Conservation (phyloP, 768 basidiomycete species). For the Leccinum aurantiacum region DNA sequence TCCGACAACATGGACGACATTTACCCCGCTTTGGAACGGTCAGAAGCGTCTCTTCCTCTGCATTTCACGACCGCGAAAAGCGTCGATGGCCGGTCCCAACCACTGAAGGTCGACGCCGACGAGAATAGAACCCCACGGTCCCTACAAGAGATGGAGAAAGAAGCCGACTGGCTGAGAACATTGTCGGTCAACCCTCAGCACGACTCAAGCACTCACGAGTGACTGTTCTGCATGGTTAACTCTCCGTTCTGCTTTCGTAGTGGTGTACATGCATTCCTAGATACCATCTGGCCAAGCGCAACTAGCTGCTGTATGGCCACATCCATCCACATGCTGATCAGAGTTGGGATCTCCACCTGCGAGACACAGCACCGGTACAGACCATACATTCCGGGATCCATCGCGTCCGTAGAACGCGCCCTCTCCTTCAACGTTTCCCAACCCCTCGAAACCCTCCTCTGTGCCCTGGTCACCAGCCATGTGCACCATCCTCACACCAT, state of each 20-base stretch:
- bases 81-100: slow-evolving; percentile 29
- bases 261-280: slow-evolving; percentile 17
- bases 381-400: slow-evolving; percentile 9
- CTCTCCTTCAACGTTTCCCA: slow-evolving; percentile 34
- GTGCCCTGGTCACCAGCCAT: slow-evolving; percentile 32
- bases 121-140: slow-evolving; percentile 62
- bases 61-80: slow-evolving; percentile 32
- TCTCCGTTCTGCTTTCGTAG: not conserved
- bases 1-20: slow-evolving; percentile 65
- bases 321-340: slow-evolving; percentile 35
- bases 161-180: slow-evolving; percentile 65
- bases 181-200: slow-evolving; percentile 43
- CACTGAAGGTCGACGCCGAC: slow-evolving; percentile 66
- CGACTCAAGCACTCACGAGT: not conserved
- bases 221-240: not conserved
- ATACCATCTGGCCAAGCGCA: slow-evolving; percentile 36
- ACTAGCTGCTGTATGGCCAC: slow-evolving; percentile 38
- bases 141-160: slow-evolving; percentile 75
- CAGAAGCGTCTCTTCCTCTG: slow-evolving; percentile 51
- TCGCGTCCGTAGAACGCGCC: slow-evolving; percentile 27
- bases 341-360: slow-evolving; percentile 31
- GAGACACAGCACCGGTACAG: slow-evolving; percentile 39
- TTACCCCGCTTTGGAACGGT: slow-evolving; percentile 74
- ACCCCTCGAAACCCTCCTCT: slow-evolving; percentile 35
- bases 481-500: slow-evolving; percentile 45